A percentile compares a stretch with the other conserved stretches of the same genome.
Conservation (phyloP, 805 yeast genomes). For the Kockiozyma suomiensis region DNA sequence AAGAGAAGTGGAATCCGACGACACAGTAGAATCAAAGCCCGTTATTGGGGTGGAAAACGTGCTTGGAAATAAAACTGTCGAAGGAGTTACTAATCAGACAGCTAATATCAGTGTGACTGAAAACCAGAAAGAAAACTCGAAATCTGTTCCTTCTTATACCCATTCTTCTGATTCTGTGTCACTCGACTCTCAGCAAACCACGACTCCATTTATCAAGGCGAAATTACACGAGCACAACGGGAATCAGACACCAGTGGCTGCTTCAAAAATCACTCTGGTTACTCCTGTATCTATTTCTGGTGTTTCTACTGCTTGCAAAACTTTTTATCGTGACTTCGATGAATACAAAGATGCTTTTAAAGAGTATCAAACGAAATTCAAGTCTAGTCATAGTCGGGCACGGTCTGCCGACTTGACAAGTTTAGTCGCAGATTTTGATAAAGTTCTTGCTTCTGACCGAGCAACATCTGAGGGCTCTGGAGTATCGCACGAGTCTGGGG, state of each 20-base stretch:
- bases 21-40: too few species aligned
- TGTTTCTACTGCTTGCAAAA: too few species aligned
- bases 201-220: not conserved
- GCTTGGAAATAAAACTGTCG: too few species aligned
- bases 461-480: not conserved
- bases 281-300: too few species aligned
- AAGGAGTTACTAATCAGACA: not conserved
- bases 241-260: not conserved
- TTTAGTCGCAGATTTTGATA: not conserved
- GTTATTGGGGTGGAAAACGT: too few species aligned
- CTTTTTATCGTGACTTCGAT: too few species aligned
- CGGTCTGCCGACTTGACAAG: not conserved
- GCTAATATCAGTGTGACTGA: not conserved
- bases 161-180: not conserved
- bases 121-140: constrained; percentile 1
- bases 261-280: too few species aligned
- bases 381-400: not conserved
- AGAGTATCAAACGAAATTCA: not conserved
- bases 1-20: too few species aligned
- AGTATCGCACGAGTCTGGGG: not conserved
- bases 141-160: not conserved
- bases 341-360: not conserved
- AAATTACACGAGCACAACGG: not conserved
- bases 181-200: not conserved
- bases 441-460: too few species aligned